Base-by-base conservation (phyloP, 352 stramenopile genomes). In the Globisporangium abappressorium region DNA sequence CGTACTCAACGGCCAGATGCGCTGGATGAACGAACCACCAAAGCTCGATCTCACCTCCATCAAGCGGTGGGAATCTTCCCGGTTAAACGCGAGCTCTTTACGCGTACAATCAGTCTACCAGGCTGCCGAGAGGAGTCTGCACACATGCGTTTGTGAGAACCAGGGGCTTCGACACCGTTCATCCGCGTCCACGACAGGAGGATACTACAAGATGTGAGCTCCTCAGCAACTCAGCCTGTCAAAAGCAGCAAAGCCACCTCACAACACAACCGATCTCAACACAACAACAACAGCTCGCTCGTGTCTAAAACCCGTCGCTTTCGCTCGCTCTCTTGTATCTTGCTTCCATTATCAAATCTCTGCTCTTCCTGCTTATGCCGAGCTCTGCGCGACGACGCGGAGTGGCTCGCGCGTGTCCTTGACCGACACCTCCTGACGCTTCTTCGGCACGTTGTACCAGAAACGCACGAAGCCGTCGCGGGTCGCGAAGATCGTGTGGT, bases 401-500 rank as follows among this genome's bases (percentile, higher is more conserved):
- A 87, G 78, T 61, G 84, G 82, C 60, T 91, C 74, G 34, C 79
- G 79, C 59, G 78, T 91, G 51, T 79, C 77, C 77, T 93, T 94
- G 71, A 95, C 85, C 58, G 87, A 95, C 54, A 95, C 87, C 66
- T 94, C 89, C 70, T 95, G 85, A 61, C 83, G 84, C 66, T 94
- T 93, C 80, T 92, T 87, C 28, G 84, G 85, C 24, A 79, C 74
- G 69, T 95, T 95, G 80, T 89, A 97, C 81, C 86, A 96, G 79
- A 98, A 98, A 33, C 93, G 79, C 53, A 98, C 94, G 55, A 87
- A 93, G 55, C 94, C 94, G 33, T 94, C 82, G 49, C 78, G 78
- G 54, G 86, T 90, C 46, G 93, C 91, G 74, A 94, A 98, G 68
- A 98, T 92, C 51, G 94, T 98, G 80, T 98, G 90, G 81, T 98